Base-by-base conservation (phyloP, 2,329 filamentous ascomycete genomes). In the Colletotrichum sp. region DNA sequence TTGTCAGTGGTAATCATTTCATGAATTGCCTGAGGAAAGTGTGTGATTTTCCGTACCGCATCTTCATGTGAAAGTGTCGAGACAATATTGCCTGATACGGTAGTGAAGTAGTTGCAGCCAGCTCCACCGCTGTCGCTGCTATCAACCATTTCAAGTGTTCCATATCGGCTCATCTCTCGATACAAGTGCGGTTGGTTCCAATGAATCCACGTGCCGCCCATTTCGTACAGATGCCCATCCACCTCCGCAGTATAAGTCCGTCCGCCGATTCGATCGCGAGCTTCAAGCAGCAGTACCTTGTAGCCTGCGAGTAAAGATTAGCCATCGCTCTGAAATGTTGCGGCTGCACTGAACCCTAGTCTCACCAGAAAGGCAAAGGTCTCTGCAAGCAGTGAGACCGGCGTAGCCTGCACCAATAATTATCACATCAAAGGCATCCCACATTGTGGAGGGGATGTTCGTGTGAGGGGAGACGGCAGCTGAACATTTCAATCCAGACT, bases 141-240 rank as follows among this genome's bases (percentile, higher is more conserved):
- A 18, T 39, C 36, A 39, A 39, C 8, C 36, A 39, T 39, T 16
- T 39, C 36, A 39, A 39, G 8, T 39, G 15, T 39, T 16, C 36
- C 8, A 18, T 89, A 90, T 18, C 87, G 78, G 1, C 83, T 81
- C 6, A 89, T 85, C 68, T 89, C 88, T 6, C 86, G 81, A 83
- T 84, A 87, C 3, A 87, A 79, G 44, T 86, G 84, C 0, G 87
- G 87, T 78, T 84, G 82, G 49, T 78, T 77, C 83, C 84, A 85
- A 28, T 84, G 83, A 5, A 88, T 79, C 85, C 85, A 88, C 1
- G 86, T 87, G 0, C 86, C 86, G 1, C 86, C 86, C 83, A 88
- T 85, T 63, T 87, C 86, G 66, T 83, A 87, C 1, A 80, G 79
- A 28, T 83, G 82, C 0, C 86, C 85, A 8, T 81, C 80, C 16